Evolutionary conservation across 2,329 filamentous ascomycete species (phyloP), one percentile per base, ranked within the genome.

Genomic region (Lasiodiplodia sp.): DNA sequence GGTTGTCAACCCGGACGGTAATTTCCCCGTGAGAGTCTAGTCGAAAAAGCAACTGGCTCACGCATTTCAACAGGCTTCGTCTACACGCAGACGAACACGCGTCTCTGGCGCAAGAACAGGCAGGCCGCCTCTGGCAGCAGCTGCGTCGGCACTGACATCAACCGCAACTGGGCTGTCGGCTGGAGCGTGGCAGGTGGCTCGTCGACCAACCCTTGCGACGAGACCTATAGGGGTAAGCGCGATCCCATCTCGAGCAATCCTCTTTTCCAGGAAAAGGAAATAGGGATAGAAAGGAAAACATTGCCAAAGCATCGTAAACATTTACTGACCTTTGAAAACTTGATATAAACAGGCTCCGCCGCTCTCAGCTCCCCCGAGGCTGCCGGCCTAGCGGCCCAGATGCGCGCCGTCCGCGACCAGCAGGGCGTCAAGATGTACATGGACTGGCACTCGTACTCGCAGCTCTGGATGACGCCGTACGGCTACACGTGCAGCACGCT

Each of bases 371-470:
- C 77, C 25, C 75, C 78, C 5, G 78, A 80, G 70, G 79, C 77
- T 62, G 78, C 79, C 66, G 75, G 71, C 3, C 79, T 91, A 10
- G 81, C 82, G 37, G 79, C 81, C 5, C 84, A 85, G 56, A 79
- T 86, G 23, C 79, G 81, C 58, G 73, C 77, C 49, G 73, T 88
- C 28, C 79, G 81, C 3, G 74, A 75, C 2, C 76, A 76, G 18
- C 82, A 86, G 70, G 86, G 87, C 1, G 79, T 91, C 51, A 85
- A 87, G 73, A 81, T 90, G 2, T 91, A 86, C 77, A 86, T 91
- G 71, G 89, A 91, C 77, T 87, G 86, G 75, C 89, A 91, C 78
- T 84, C 87, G 0, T 91, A 90, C 78, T 66, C 63, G 63, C 63
- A 66, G 63, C 63, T 66, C 21, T 66, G 63, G 63, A 66, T 66